Percentiles rank a stretch among this genome's conserved stretches.
phyloP scores from a whole-genome alignment of 1,284 basidiomycete genomes.

The Apiotrichum akiyoshidainum region DNA sequence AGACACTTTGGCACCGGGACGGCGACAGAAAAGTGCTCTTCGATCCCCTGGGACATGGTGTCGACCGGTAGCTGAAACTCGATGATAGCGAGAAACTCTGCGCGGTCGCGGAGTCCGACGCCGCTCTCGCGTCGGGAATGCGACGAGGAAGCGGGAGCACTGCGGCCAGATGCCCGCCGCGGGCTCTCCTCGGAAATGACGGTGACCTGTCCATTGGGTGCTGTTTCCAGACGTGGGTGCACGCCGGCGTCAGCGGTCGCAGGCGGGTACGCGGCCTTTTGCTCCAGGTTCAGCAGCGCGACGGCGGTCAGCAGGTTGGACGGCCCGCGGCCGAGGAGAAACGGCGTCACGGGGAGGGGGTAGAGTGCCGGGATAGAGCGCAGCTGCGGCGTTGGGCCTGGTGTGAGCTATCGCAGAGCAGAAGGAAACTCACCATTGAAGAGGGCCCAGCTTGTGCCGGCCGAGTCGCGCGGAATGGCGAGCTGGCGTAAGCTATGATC shows the following conservation, averaged over 20 bases:
- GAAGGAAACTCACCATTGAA: conserved; percentile 29
- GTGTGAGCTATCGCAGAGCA: background rate
- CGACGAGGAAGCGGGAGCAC: background rate
- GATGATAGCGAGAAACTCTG: conserved; percentile 40
- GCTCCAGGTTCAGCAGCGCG: conserved; percentile 27
- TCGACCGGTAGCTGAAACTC: conserved; percentile 36
- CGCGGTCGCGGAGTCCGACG: conserved; percentile 18
- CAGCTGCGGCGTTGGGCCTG: conserved; percentile 25
- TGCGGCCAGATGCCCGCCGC: conserved; percentile 2
- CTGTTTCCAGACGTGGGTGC: conserved; percentile 26
- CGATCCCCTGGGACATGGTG: conserved; percentile 10
- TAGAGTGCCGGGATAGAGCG: conserved; percentile 32
- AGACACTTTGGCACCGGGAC: conserved; percentile 40
- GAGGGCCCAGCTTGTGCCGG: conserved; percentile 25
- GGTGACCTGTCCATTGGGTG: conserved; percentile 30
- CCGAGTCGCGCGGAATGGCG: background rate
- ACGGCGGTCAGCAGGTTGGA: conserved; percentile 23
- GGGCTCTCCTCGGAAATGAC: conserved; percentile 29
- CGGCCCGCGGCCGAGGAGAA: background rate
- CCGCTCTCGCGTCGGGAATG: conserved; percentile 2
- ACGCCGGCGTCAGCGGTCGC: conserved; percentile 5
- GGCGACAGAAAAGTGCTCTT: conserved; percentile 15
- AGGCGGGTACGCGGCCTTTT: conserved; percentile 26
- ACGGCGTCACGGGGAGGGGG: conserved; percentile 30
- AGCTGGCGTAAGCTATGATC: background rate